Evolutionary conservation across 1,139 yeast species (phyloP), one percentile per base, ranked within the genome.

Genomic region (Magnusiomyces suaveolens): DNA sequence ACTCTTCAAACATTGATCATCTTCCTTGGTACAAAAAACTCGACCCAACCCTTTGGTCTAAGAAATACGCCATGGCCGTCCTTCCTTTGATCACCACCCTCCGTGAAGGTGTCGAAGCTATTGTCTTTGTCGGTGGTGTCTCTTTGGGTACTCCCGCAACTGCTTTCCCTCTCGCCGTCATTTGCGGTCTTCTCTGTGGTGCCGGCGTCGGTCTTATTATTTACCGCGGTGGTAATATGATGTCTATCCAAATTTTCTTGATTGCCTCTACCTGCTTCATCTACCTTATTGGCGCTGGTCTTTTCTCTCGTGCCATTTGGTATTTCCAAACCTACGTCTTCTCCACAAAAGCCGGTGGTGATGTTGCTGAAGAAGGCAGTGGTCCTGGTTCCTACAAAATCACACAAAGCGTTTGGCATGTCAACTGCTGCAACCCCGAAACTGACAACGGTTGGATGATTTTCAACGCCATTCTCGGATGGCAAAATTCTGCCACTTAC

Each of bases 351-450:
- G 83, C 84, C 56, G 97, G 96, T 2, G 82, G 87, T 58, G 96
- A 90, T 67, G 90, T 87, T 60, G 79, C 92, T 50, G 97, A 90
- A 70, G 80, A 81, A 14, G 97, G 97, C 3, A 79, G 82, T 54
- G 97, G 97, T 0, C 96, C 97, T 1, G 97, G 97, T 8, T 86
- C 96, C 1, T 90, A 90, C 69, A 94, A 90, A 68, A 81, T 90
- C 55, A 64, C 79, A 33, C 81, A 79, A 58, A 77, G 85, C 18
- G 87, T 90, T 1, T 90, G 97, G 97, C 97, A 90, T 72, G 97
- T 90, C 46, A 89, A 90, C 73, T 90, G 97, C 71, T 90, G 97
- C 73, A 87, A 88, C 69, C 96, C 97, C 21, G 82, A 84, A 62
- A 84, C 78, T 48, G 95, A 86, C 67, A 89, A 90, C 43, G 92